Evolutionary conservation across 2,329 filamentous ascomycete species (phyloP).

Genomic region (Fusarium subtropicale): DNA sequence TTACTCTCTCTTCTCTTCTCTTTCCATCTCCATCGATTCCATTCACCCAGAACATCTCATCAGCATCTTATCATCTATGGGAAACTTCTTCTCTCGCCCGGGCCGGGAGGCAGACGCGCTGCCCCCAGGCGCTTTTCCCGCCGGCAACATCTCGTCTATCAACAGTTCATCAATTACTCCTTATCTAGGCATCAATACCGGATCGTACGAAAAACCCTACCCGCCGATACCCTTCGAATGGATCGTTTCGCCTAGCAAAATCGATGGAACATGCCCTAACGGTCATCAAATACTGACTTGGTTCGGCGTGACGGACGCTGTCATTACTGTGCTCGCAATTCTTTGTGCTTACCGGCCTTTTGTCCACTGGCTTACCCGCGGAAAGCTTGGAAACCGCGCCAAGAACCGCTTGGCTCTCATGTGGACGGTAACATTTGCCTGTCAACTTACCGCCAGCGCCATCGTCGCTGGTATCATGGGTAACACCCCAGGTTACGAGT

Average conservation of each 20-base stretch:
- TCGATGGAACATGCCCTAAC: conserved; percentile 24
- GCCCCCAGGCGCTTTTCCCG: neutral
- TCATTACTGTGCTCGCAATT: conserved; percentile 27
- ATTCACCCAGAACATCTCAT: accelerated
- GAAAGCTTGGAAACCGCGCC: conserved; percentile 28
- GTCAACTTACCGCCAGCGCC: conserved; percentile 40
- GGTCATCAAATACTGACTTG: conserved; percentile 24
- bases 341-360: conserved; percentile 38
- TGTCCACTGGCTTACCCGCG: conserved; percentile 31
- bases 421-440: conserved; percentile 33
- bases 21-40: neutral
- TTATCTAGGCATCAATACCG: conserved; percentile 40
- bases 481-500: conserved; percentile 34
- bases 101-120: neutral
- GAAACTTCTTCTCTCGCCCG: conserved; percentile 3
- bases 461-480: conserved; percentile 39
- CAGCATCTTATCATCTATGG: neutral
- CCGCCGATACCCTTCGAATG: conserved; percentile 43
- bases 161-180: conserved; percentile 35
- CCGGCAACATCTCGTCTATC: conserved; percentile 13
- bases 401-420: conserved; percentile 21
- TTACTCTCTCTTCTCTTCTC: neutral
- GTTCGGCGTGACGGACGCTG: conserved; percentile 39
- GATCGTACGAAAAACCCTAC: conserved; percentile 21
- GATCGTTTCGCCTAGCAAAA: conserved; percentile 26